Evolutionary conservation across 2,329 filamentous ascomycete species (phyloP).

Genomic region (Metarhizium album): DNA sequence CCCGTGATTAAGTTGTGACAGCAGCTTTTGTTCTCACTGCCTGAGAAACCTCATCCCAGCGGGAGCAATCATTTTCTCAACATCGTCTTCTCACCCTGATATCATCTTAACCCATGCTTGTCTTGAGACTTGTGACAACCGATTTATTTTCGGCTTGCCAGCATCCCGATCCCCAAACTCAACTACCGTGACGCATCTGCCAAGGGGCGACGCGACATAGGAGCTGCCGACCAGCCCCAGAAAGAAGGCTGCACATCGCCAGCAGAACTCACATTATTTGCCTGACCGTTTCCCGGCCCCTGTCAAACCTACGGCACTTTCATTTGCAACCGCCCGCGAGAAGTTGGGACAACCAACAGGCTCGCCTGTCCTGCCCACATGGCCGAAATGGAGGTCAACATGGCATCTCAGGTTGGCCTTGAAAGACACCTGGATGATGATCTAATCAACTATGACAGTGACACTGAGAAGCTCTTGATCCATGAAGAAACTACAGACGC

Average conservation of each 20-base stretch:
- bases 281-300: no score
- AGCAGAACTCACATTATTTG: neutral
- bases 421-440: slow-evolving; percentile 21
- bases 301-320: no score
- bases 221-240: neutral
- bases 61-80: neutral
- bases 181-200: neutral
- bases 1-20: neutral
- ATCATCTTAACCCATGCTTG: neutral
- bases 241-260: neutral
- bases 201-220: neutral
- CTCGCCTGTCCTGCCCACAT: slow-evolving; percentile 7
- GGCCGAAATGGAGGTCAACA: slow-evolving; percentile 23
- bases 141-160: neutral
- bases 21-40: neutral
- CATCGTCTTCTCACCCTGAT: neutral
- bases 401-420: slow-evolving; percentile 14
- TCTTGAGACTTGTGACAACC: neutral
- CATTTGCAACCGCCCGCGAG: neutral
- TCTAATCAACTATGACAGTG: slow-evolving; percentile 28
- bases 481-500: neutral
- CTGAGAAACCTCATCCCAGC: neutral
- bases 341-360: neutral
- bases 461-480: slow-evolving; percentile 8
- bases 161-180: neutral